These are phyloP conservation scores for Lenzites betulinus DNA, from an alignment of 768 basidiomycete genomes.

Conservation along the genomic window DNA sequence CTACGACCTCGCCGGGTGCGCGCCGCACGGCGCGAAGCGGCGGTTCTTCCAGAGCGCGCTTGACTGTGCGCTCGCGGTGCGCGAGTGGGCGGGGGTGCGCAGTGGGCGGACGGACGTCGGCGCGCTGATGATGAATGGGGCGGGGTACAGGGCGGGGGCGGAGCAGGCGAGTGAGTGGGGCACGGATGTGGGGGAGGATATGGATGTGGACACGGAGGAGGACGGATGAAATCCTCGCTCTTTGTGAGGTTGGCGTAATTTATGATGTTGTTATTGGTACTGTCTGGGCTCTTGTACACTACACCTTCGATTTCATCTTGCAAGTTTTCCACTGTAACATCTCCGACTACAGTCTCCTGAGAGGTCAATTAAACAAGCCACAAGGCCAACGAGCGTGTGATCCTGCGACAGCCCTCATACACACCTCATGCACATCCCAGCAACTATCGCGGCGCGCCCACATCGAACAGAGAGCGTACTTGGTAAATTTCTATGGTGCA, in stretches of 20 bases:
- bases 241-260: conserved; percentile 6
- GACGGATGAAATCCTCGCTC: background rate
- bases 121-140: conserved; percentile 21
- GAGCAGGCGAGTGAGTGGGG: conserved; percentile 11
- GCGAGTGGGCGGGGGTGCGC: conserved; percentile 15
- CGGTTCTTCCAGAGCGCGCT: conserved; percentile 57
- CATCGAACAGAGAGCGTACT: conserved; percentile 3
- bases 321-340: too few species aligned
- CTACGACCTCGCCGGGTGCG: conserved; percentile 21
- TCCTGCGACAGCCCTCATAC: too few species aligned
- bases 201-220: conserved; percentile 21
- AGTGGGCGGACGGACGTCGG: conserved; percentile 8
- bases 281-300: background rate
- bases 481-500: conserved; percentile 26
- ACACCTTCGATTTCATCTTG: background rate
- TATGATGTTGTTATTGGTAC: conserved; percentile 3
- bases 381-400: too few species aligned
- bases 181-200: conserved; percentile 8
- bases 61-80: conserved; percentile 18
- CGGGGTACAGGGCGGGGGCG: too few species aligned
- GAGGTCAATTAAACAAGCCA: too few species aligned
- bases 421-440: background rate
- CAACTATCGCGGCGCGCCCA: background rate
- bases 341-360: too few species aligned
- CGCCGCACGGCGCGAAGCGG: conserved; percentile 31